phyloP scores from a whole-genome alignment of 2,329 filamentous ascomycete species.

The Rutstroemia sp. region DNA sequence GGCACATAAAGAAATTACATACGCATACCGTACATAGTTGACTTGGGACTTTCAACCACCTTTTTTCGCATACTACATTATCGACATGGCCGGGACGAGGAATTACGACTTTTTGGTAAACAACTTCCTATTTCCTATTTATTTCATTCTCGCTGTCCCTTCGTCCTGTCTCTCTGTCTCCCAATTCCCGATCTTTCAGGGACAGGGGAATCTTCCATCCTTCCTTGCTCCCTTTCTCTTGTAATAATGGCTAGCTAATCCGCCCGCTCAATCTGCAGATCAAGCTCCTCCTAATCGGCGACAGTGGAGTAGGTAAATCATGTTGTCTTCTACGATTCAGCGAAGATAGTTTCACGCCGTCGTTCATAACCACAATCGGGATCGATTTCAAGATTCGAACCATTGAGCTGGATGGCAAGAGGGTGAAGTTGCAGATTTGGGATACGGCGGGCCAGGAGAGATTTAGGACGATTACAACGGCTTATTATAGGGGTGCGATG shows the following conservation, averaged over 20 bases:
- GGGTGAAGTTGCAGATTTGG: slow-evolving; percentile 99
- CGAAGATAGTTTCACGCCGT: slow-evolving; percentile 98
- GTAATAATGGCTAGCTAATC: not conserved
- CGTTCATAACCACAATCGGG: slow-evolving; percentile 98
- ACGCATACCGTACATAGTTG: not conserved
- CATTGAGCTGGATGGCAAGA: slow-evolving; percentile 97
- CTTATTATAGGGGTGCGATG: slow-evolving; percentile 98
- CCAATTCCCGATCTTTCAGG: not conserved
- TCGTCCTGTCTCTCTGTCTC: not conserved
- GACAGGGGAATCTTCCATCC: not conserved
- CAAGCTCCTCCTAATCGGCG: slow-evolving; percentile 99
- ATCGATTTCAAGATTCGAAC: slow-evolving; percentile 99
- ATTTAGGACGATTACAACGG: slow-evolving; percentile 97
- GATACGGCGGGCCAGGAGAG: slow-evolving; percentile 97
- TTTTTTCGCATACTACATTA: not conserved
- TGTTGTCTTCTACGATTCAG: slow-evolving; percentile 96
- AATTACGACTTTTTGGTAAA: slow-evolving; percentile 98
- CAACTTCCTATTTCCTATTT: slow-evolving; percentile 1
- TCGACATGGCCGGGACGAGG: slow-evolving; percentile 83
- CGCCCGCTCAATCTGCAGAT: slow-evolving; percentile 33
- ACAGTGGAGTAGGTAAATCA: slow-evolving; percentile 99
- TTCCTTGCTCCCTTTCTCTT: not conserved
- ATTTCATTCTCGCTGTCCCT: not conserved
- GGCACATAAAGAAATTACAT: not conserved
- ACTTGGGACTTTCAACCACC: slow-evolving; percentile 14